A percentile compares a stretch with the other conserved stretches of the same genome.
phyloP scores from a whole-genome alignment of 2,329 filamentous ascomycete species.

The Paracamarosporium sp. region DNA sequence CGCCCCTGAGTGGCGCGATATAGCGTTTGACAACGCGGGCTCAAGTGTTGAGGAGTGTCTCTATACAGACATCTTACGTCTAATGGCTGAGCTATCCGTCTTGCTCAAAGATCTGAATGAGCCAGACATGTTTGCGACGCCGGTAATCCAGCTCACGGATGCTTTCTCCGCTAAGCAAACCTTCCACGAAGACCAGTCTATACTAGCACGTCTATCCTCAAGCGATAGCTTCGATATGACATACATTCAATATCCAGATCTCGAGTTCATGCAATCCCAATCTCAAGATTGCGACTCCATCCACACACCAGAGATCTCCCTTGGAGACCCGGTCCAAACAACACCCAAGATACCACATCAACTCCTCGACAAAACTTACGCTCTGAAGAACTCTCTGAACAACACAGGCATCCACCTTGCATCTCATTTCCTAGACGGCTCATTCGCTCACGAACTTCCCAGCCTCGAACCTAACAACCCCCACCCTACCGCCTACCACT shows the following conservation, averaged over 20 bases:
- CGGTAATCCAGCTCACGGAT: not conserved
- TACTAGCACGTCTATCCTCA: constrained; percentile 2
- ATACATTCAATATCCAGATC: not conserved
- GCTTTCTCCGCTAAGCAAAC: not conserved
- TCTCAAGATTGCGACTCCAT: not conserved
- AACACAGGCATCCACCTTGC: constrained; percentile 25
- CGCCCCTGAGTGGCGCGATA: constrained; percentile 35
- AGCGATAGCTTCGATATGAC: not conserved
- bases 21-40: constrained; percentile 41
- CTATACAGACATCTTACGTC: constrained; percentile 35
- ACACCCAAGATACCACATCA: not conserved
- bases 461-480: constrained; percentile 26
- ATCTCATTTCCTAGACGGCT: constrained; percentile 28
- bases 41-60: constrained; percentile 34
- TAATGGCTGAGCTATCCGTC: constrained; percentile 33
- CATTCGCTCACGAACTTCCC: constrained; percentile 26
- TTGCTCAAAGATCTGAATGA: constrained; percentile 37
- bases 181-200: constrained; percentile 9
- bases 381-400: constrained; percentile 31
- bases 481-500: constrained; percentile 34
- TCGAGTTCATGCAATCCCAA: constrained; percentile 7
- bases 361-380: constrained; percentile 32
- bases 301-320: too few species aligned
- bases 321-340: not conserved
- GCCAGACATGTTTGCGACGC: constrained; percentile 10